A percentile compares a stretch with the other conserved stretches of the same genome.
These are phyloP conservation scores for Elsinoe ampelina DNA, from an alignment of 2,329 filamentous ascomycete genomes.

Conservation along the genomic window DNA sequence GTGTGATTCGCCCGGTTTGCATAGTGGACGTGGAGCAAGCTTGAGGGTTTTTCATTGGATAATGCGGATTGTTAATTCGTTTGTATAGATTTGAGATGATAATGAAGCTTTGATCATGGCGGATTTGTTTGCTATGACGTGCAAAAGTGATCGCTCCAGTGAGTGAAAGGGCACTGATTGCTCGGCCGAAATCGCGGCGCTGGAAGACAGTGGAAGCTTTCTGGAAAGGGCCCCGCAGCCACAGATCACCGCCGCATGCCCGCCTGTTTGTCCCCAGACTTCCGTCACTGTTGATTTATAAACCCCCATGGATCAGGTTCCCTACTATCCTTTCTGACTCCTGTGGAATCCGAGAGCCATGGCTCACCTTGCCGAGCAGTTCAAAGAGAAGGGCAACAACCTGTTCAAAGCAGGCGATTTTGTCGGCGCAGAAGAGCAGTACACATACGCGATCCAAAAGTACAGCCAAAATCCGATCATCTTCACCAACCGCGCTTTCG, in stretches of 20 bases:
- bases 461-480: conserved; percentile 69
- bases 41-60: no score
- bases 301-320: neutral
- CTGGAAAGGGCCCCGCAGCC: neutral
- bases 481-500: conserved; percentile 84
- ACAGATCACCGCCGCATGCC: neutral
- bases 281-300: conserved; percentile 12
- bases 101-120: no score
- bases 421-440: conserved; percentile 55
- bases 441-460: conserved; percentile 70
- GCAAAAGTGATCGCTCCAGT: neutral
- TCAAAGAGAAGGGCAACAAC: conserved; percentile 50
- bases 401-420: conserved; percentile 59
- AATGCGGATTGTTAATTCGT: neutral
- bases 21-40: neutral
- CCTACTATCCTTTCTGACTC: neutral
- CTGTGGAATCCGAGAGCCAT: conserved; percentile 14
- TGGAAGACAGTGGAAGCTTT: conserved; percentile 9
- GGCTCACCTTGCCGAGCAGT: conserved; percentile 34
- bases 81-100: neutral
- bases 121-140: neutral
- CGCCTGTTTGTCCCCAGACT: neutral
- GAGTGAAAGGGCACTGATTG: neutral
- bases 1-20: conserved; percentile 43
- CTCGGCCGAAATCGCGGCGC: neutral